Percentiles rank a stretch among this genome's conserved stretches.
These are phyloP conservation scores for Plectranthus barbatus DNA, from an alignment of 257 asterid genomes.

Conservation along the genomic window DNA sequence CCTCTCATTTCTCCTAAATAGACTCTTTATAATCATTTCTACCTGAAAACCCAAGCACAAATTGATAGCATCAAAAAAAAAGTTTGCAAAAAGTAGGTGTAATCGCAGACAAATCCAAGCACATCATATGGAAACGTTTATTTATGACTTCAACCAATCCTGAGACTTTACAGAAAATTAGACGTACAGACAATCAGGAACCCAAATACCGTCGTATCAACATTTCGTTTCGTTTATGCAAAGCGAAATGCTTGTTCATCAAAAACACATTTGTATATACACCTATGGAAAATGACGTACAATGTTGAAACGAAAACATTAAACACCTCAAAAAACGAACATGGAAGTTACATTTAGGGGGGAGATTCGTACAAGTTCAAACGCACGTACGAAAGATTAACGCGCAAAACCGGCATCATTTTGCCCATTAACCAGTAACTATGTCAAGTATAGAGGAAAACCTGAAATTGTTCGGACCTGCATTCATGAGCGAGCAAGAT, in stretches of 20 bases:
- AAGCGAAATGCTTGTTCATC: background rate
- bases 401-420: background rate
- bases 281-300: background rate
- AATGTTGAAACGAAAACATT: background rate
- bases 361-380: background rate
- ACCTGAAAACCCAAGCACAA: constrained; percentile 27
- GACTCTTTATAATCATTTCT: constrained; percentile 71
- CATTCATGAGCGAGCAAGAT: background rate
- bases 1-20: constrained; percentile 66
- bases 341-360: background rate
- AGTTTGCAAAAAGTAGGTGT: background rate
- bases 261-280: background rate
- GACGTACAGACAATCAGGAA: background rate
- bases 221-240: background rate
- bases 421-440: background rate
- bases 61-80: background rate
- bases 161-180: background rate
- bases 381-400: background rate
- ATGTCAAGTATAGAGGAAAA: background rate
- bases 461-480: constrained; percentile 16
- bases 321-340: background rate
- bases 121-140: background rate
- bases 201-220: background rate
- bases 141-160: background rate
- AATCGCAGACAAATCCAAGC: too few relatives aligned